Conservation (phyloP, 495 filamentous ascomycete species). For the Hypomontagnella monticulosa region DNA sequence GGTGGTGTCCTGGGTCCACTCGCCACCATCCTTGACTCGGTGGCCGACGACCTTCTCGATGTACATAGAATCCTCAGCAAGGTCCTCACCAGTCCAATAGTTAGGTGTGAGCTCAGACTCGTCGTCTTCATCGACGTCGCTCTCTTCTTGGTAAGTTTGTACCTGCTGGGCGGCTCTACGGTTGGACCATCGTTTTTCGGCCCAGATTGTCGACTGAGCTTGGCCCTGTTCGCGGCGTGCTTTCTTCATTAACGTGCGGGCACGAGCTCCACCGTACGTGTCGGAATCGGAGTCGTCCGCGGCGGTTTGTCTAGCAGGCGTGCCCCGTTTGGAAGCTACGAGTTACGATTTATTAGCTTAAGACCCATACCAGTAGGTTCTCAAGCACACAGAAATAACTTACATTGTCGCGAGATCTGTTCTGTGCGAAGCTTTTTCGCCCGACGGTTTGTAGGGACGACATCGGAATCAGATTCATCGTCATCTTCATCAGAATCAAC, state of each 20-base stretch:
- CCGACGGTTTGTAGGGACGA: constrained; percentile 59
- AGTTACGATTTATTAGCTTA: constrained; percentile 41
- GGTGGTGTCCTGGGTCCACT: constrained; percentile 63
- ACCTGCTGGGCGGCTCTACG: constrained; percentile 81
- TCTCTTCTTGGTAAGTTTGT: constrained; percentile 86
- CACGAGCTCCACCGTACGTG: constrained; percentile 78
- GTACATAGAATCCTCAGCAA: constrained; percentile 76
- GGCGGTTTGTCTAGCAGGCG: constrained; percentile 66
- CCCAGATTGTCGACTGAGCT: constrained; percentile 67
- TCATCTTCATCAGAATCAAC: constrained; percentile 78
- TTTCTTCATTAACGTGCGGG: constrained; percentile 73
- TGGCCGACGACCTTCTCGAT: constrained; percentile 93
- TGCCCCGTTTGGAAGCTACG: constrained; percentile 72
- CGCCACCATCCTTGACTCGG: constrained; percentile 74
- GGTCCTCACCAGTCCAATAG: constrained; percentile 67
- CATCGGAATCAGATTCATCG: constrained; percentile 75
- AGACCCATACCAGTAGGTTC: background rate
- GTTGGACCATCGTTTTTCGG: constrained; percentile 88
- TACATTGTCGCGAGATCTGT: constrained; percentile 60
- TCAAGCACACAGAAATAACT: constrained; percentile 30
- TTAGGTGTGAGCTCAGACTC: constrained; percentile 66
- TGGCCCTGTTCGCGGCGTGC: constrained; percentile 71
- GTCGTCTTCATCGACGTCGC: constrained; percentile 78
- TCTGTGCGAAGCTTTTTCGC: constrained; percentile 60
- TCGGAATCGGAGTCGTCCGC: constrained; percentile 73